Evolutionary conservation across 2,329 filamentous ascomycete genomes (phyloP).

Genomic region (Hypomyces rosellus): DNA sequence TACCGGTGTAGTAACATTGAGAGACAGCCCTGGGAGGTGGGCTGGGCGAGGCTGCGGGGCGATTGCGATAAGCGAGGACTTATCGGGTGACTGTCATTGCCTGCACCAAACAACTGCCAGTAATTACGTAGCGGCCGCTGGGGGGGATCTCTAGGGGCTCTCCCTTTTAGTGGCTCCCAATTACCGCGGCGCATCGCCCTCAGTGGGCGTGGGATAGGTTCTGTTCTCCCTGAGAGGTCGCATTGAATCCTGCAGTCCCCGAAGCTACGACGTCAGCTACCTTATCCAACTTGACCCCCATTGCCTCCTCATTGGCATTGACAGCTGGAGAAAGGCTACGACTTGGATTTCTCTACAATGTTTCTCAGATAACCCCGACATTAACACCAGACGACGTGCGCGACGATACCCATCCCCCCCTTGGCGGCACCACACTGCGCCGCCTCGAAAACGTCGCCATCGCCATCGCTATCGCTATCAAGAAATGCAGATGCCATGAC

Average conservation of each 20-base stretch:
- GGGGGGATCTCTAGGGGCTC: too few relatives aligned
- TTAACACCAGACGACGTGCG: slow-evolving; percentile 12
- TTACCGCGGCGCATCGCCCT: neutral
- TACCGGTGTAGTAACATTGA: neutral
- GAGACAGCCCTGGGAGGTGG: neutral
- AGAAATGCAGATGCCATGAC: slow-evolving; percentile 34
- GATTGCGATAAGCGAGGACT: slow-evolving; percentile 10
- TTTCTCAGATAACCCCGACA: slow-evolving; percentile 7
- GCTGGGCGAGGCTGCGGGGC: slow-evolving; percentile 8
- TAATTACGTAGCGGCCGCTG: slow-evolving; percentile 11
- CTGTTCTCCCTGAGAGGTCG: slow-evolving; percentile 1
- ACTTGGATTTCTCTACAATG: slow-evolving; percentile 11
- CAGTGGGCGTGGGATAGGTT: neutral
- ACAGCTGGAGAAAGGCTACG: slow-evolving; percentile 5
- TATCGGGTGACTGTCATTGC: slow-evolving; percentile 7
- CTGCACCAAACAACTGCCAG: slow-evolving; percentile 7
- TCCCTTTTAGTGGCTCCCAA: too few relatives aligned
- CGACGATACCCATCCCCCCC: slow-evolving; percentile 4
- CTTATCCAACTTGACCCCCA: neutral
- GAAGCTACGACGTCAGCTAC: slow-evolving; percentile 11
- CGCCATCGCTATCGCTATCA: slow-evolving; percentile 13
- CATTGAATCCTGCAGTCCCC: slow-evolving; percentile 8
- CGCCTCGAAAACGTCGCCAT: neutral
- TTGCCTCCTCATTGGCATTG: slow-evolving; percentile 10
- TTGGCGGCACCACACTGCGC: slow-evolving; percentile 6